Evolutionary conservation across 2,329 filamentous ascomycete species (phyloP).

Genomic region (Pseudocercospora pini-densiflorae): DNA sequence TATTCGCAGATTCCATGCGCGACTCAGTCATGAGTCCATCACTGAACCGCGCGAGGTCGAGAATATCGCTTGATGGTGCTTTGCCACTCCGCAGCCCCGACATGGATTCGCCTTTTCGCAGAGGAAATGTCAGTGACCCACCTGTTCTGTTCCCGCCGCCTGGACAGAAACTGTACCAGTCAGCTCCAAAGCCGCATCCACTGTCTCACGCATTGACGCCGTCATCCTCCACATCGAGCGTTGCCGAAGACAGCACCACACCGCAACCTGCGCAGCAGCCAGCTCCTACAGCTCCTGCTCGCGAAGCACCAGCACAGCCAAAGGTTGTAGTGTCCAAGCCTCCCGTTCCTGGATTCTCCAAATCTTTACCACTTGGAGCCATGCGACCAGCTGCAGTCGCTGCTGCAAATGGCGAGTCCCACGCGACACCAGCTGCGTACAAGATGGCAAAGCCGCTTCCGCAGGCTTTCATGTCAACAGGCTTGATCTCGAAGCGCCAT

Average conservation of each 20-base stretch:
- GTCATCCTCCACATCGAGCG: constrained; percentile 80
- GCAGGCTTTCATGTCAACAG: constrained; percentile 90
- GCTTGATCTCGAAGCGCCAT: constrained; percentile 92
- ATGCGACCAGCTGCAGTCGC: constrained; percentile 57
- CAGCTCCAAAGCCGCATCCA: constrained; percentile 68
- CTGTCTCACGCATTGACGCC: constrained; percentile 85
- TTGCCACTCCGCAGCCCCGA: constrained; percentile 68
- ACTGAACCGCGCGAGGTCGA: constrained; percentile 53
- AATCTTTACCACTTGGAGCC: constrained; percentile 73
- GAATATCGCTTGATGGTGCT: constrained; percentile 80
- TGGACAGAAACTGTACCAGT: constrained; percentile 39
- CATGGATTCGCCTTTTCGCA: constrained; percentile 63
- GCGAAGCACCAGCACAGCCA: constrained; percentile 7
- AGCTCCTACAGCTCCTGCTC: constrained; percentile 33
- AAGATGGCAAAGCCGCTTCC: constrained; percentile 77
- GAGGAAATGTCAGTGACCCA: constrained; percentile 68
- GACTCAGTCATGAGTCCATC: constrained; percentile 34
- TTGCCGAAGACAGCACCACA: constrained; percentile 65
- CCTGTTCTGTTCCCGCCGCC: constrained; percentile 45
- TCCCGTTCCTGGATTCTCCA: constrained; percentile 67
- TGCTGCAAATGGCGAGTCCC: constrained; percentile 48
- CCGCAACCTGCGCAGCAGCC: constrained; percentile 38
- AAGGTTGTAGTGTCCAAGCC: constrained; percentile 52
- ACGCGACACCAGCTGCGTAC: constrained; percentile 77
- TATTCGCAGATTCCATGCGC: constrained; percentile 42